These are phyloP conservation scores for Fomitopsis palustris DNA, from an alignment of 1,284 basidiomycete species.

Conservation along the genomic window DNA sequence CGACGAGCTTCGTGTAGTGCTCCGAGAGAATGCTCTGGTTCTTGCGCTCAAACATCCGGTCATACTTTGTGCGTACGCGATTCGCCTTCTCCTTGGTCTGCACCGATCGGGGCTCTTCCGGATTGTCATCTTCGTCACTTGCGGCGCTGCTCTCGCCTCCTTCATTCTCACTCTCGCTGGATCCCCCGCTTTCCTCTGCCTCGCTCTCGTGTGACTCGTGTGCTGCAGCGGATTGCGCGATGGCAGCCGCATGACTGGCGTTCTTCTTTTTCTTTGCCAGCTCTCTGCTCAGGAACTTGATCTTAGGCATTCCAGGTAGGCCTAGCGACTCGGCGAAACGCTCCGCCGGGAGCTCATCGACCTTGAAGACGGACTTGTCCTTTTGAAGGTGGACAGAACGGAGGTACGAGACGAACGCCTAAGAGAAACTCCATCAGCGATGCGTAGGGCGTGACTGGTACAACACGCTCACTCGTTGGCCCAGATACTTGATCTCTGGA, in stretches of 20 bases:
- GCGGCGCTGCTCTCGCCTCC: conserved; percentile 19
- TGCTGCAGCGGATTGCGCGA: conserved; percentile 19
- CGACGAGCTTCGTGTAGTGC: conserved; percentile 89
- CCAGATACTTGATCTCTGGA: conserved; percentile 96
- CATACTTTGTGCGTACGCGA: conserved; percentile 90
- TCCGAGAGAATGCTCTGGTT: conserved; percentile 93
- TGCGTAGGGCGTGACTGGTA: not conserved
- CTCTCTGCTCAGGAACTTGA: conserved; percentile 84
- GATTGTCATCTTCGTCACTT: conserved; percentile 21
- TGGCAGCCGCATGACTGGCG: conserved; percentile 36
- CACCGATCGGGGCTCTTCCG: not conserved
- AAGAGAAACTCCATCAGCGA: conserved; percentile 2
- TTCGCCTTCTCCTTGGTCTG: conserved; percentile 7
- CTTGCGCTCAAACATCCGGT: conserved; percentile 96
- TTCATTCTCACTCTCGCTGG: conserved; percentile 21
- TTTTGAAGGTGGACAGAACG: conserved; percentile 93
- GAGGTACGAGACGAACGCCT: conserved; percentile 97
- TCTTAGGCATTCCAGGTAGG: conserved; percentile 92
- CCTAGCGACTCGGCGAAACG: conserved; percentile 89
- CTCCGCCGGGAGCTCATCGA: conserved; percentile 80
- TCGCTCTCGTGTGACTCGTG: conserved; percentile 22
- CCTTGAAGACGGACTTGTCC: conserved; percentile 90
- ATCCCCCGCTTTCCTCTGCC: conserved; percentile 29
- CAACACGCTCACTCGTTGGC: conserved; percentile 69
- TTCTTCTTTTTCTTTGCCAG: conserved; percentile 77